A percentile compares a stretch with the other conserved stretches of the same genome.
phyloP scores from a whole-genome alignment of 805 yeast species.

The Myxozyma kluyveri region DNA sequence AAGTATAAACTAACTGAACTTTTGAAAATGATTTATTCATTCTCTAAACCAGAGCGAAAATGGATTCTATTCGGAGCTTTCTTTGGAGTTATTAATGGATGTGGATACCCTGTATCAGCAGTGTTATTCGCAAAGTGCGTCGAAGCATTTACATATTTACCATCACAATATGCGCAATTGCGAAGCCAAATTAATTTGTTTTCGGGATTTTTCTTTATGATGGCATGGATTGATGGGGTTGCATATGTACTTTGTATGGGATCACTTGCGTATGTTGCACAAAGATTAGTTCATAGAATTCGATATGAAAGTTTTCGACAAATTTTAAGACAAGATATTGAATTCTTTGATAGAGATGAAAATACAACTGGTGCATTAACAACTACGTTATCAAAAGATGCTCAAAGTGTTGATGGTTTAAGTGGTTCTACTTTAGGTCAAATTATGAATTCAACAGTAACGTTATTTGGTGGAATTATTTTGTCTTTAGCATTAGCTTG shows the following conservation, averaged over 20 bases:
- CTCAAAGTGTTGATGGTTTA: conserved; percentile 21
- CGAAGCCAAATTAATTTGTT: conserved; percentile 35
- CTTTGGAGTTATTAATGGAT: conserved; percentile 12
- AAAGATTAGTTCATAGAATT: conserved; percentile 31
- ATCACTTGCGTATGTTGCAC: conserved; percentile 15
- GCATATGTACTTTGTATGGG: conserved; percentile 14
- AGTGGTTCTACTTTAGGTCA: conserved; percentile 45
- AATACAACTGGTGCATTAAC: conserved; percentile 34
- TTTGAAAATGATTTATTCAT: conserved; percentile 2
- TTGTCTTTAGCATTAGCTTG: conserved; percentile 43
- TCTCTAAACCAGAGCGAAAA: conserved; percentile 4
- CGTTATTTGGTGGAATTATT: conserved; percentile 42
- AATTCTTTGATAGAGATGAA: conserved; percentile 33
- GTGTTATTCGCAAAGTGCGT: conserved; percentile 13
- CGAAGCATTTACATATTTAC: conserved; percentile 8
- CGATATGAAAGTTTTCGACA: conserved; percentile 30
- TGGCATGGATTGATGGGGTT: conserved; percentile 11
- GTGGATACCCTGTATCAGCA: conserved; percentile 11
- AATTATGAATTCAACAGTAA: conserved; percentile 38
- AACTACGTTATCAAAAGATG: conserved; percentile 32
- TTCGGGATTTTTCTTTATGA: conserved; percentile 14
- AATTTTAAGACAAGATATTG: conserved; percentile 33
- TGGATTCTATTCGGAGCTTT: conserved; percentile 10
- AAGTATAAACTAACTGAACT: not conserved
- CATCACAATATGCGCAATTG: conserved; percentile 2